Conservation (phyloP, 75 land plant species). For the Pseudotsuga menziesii region DNA sequence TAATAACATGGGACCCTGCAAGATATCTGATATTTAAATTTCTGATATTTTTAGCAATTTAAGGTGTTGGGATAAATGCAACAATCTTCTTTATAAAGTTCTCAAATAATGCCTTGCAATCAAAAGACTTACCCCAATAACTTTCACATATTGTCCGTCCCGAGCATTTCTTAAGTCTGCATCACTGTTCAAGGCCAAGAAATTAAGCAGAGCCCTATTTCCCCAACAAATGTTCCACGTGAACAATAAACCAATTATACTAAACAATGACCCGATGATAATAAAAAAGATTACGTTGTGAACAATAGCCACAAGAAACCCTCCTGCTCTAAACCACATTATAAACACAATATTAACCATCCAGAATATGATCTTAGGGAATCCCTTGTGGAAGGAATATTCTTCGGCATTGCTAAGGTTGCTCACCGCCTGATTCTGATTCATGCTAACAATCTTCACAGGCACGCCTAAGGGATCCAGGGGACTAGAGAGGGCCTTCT, state of each 20-base stretch:
- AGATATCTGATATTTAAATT: too few species aligned
- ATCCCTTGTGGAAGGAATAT: slow-evolving; percentile 35
- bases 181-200: slow-evolving; percentile 47
- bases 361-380: slow-evolving; percentile 61
- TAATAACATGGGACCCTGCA: too few species aligned
- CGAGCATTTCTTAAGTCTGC: slow-evolving; percentile 60
- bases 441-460: slow-evolving; percentile 24
- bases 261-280: slow-evolving; percentile 46
- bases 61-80: too few species aligned
- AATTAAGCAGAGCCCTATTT: slow-evolving; percentile 37
- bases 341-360: slow-evolving; percentile 49
- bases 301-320: slow-evolving; percentile 60
- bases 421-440: slow-evolving; percentile 52
- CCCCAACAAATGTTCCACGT: slow-evolving; percentile 55
- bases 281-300: slow-evolving; percentile 58
- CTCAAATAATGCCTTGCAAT: too few species aligned
- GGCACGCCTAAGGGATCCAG: slow-evolving; percentile 43
- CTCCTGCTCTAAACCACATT: slow-evolving; percentile 71
- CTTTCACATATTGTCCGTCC: slow-evolving; percentile 65
- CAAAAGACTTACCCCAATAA: slow-evolving; percentile 71
- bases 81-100: too few species aligned
- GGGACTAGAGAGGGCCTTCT: slow-evolving; percentile 60
- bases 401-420: slow-evolving; percentile 51
- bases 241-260: slow-evolving; percentile 32
- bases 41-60: too few species aligned